These are phyloP conservation scores for Starmera quercuum DNA, from an alignment of 805 yeast species.

Conservation along the genomic window DNA sequence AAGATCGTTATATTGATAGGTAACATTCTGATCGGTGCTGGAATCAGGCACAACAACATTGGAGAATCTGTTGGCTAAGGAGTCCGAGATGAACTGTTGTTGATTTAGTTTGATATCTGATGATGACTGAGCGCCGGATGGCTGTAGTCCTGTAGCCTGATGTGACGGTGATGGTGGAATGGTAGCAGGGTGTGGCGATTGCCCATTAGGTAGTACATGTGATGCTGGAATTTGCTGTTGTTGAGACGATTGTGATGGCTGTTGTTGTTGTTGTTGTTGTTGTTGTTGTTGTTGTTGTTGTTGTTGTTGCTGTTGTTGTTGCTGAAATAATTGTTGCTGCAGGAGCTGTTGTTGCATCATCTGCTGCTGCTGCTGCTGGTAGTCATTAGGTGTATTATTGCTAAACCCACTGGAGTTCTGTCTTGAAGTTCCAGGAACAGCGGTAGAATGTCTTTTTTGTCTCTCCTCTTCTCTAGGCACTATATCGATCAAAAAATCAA, in stretches of 20 bases:
- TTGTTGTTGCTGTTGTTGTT: slow-evolving; percentile 1
- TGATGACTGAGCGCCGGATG: background rate
- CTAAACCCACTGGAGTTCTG: slow-evolving; percentile 4
- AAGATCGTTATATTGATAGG: slow-evolving; percentile 1
- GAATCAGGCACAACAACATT: background rate
- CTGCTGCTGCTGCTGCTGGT: slow-evolving; percentile 11
- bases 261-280: slow-evolving; percentile 1
- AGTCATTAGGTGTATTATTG: slow-evolving; percentile 10
- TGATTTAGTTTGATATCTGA: too few species aligned
- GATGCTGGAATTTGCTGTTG: background rate
- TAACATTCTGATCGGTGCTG: background rate
- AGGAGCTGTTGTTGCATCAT: slow-evolving; percentile 10
- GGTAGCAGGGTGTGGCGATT: background rate
- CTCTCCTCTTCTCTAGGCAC: slow-evolving; percentile 77
- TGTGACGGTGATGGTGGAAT: background rate
- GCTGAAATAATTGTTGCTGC: slow-evolving; percentile 6
- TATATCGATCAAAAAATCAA: slow-evolving; percentile 91
- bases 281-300: background rate
- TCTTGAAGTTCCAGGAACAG: slow-evolving; percentile 3
- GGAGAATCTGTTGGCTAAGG: background rate
- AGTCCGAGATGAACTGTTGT: too few species aligned
- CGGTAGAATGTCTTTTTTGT: slow-evolving; percentile 5
- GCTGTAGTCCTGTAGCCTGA: too few species aligned
- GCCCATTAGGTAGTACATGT: background rate
- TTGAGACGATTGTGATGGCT: slow-evolving; percentile 7